Conservation (phyloP, 139 green algal genomes). For the Chlorella ohadii region DNA sequence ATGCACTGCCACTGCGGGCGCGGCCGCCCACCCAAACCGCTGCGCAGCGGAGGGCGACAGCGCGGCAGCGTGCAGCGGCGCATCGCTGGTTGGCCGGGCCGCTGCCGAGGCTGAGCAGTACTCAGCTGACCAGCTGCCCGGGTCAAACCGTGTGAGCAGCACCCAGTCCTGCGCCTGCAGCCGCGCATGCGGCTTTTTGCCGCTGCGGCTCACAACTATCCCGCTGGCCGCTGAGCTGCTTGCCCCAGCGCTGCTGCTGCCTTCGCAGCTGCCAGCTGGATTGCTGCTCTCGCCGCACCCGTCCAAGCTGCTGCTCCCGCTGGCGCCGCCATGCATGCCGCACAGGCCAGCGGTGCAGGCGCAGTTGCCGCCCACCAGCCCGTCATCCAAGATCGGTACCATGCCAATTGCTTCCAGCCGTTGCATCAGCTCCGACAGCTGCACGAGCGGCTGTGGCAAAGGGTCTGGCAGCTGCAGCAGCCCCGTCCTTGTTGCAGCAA, state of each 20-base stretch:
- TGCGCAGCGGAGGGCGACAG: background rate
- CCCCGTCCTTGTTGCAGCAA: too few relatives aligned
- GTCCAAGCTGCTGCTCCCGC: background rate
- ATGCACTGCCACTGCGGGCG: slow-evolving; percentile 35
- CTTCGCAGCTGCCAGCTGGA: background rate
- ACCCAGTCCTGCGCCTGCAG: slow-evolving; percentile 28
- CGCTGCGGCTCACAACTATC: slow-evolving; percentile 18
- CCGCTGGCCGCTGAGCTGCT: background rate
- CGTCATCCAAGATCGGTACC: slow-evolving; percentile 38
- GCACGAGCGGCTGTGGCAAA: background rate
- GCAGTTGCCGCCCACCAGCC: slow-evolving; percentile 47
- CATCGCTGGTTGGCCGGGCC: slow-evolving; percentile 21
- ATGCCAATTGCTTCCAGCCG: slow-evolving; percentile 21
- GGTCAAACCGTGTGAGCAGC: slow-evolving; percentile 26
- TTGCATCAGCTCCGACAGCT: slow-evolving; percentile 13
- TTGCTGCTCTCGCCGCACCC: background rate
- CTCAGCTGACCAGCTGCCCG: background rate
- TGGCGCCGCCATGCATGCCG: background rate
- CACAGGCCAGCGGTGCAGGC: background rate
- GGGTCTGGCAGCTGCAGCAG: background rate
- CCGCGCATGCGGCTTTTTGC: slow-evolving; percentile 4
- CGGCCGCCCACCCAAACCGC: slow-evolving; percentile 8
- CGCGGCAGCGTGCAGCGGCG: slow-evolving; percentile 35
- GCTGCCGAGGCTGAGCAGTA: slow-evolving; percentile 1
- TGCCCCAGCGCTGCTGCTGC: background rate